Evolutionary conservation across 768 basidiomycete genomes (phyloP).

Genomic region (Lentinula sp.): DNA sequence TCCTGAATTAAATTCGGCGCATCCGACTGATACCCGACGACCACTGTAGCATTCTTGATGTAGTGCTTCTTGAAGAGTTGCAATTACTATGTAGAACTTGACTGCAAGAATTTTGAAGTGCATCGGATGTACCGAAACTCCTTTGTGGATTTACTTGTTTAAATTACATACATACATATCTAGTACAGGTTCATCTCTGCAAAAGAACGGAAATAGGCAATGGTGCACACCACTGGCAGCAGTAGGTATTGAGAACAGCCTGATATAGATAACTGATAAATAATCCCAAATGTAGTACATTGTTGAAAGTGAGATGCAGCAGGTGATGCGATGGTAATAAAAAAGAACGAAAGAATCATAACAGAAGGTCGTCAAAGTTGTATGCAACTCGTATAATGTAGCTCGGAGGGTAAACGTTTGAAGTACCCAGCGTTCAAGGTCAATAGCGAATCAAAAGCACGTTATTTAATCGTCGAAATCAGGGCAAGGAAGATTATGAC

Average conservation of each 20-base stretch:
- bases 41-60: too few relatives aligned
- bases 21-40: too few relatives aligned
- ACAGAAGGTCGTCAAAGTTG: neutral
- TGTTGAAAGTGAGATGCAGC: neutral
- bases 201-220: neutral
- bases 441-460: constrained; percentile 14
- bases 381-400: neutral
- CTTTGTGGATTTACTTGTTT: neutral
- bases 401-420: neutral
- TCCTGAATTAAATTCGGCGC: too few relatives aligned
- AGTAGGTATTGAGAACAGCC: neutral
- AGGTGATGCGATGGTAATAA: neutral
- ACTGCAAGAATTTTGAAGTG: neutral
- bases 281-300: neutral
- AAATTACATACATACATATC: neutral
- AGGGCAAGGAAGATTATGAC: constrained; percentile 43
- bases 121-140: neutral
- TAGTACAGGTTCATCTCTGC: neutral
- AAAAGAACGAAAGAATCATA: neutral
- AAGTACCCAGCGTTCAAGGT: constrained; percentile 1
- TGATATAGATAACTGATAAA: neutral
- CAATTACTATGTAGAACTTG: too few relatives aligned
- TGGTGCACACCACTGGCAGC: neutral
- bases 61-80: too few relatives aligned
- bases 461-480: constrained; percentile 18